phyloP scores from a whole-genome alignment of 176 grass and related monocot genomes.

The bread wheat (Triticum aestivum) region IWGSC_CS_RefSeq_v2.1 NC_057808.1:494741125-494741624 shows the following conservation, averaged over 20 bases:
- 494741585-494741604: conserved; percentile 16
- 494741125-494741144: conserved; percentile 44
- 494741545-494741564: neutral
- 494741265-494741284: neutral
- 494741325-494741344: neutral
- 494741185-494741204: conserved; percentile 53
- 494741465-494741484: neutral
- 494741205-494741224: conserved; percentile 29
- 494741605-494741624: neutral
- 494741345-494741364: conserved; percentile 48
- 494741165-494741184: conserved; percentile 36
- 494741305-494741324: neutral
- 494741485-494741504: conserved; percentile 45
- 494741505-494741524: neutral
- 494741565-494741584: neutral
- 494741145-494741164: conserved; percentile 22
- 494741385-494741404: conserved; percentile 23
- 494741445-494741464: conserved; percentile 29
- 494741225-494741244: no score
- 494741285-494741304: neutral
- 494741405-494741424: neutral
- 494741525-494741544: conserved; percentile 48
- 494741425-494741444: neutral
- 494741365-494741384: conserved; percentile 23
- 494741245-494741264: no score